Evolutionary conservation across 2,329 filamentous ascomycete genomes (phyloP), one percentile per base, ranked within the genome.

Genomic region (Claviceps paspali): DNA sequence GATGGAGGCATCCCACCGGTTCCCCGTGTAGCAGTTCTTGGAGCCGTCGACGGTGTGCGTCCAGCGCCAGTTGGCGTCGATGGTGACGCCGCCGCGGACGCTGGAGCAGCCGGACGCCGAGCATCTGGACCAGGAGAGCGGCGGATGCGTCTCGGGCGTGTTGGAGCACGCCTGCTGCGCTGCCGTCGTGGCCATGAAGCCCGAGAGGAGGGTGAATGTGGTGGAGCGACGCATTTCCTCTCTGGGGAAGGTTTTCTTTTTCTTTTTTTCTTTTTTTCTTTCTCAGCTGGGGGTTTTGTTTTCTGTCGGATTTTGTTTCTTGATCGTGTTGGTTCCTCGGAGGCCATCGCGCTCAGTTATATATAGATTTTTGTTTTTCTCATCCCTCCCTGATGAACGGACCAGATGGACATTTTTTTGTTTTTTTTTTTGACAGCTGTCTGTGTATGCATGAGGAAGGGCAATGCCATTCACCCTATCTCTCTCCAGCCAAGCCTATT

Each of bases 41-140:
- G 12, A n/a, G 11, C 18, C 17, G 29, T 31, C 29, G 9, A 31
- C 29, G 29, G 17, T 17, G 18, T 31, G 29, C 18, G 29, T 31
- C 29, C 29, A 31, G 29, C 29, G 29, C 29, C 29, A 31, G 29
- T 31, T 31, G 29, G 29, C 29, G 18, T 31, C 29, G 46, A 77
- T 55, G 37, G 68, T 68, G 30, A 77, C 60, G 26, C 63, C 65
- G 29, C 65, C 69, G 29, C 50, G 47, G 45, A 69, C 62, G 37
- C 53, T 58, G 19, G 56, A 63, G 59, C 73, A 77, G 41, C 69
- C 67, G 39, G 55, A 59, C 17, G 55, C 49, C 26, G 67, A 64
- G 55, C 73, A 77, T 47, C 62, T 62, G 41, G 65, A 58, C 65
- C 68, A 73, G 40, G 53, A 61, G 47, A 77, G 55, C 21, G 60